Base-by-base conservation (phyloP, 78 protist genomes). In the Chrysochromulina parva region DNA sequence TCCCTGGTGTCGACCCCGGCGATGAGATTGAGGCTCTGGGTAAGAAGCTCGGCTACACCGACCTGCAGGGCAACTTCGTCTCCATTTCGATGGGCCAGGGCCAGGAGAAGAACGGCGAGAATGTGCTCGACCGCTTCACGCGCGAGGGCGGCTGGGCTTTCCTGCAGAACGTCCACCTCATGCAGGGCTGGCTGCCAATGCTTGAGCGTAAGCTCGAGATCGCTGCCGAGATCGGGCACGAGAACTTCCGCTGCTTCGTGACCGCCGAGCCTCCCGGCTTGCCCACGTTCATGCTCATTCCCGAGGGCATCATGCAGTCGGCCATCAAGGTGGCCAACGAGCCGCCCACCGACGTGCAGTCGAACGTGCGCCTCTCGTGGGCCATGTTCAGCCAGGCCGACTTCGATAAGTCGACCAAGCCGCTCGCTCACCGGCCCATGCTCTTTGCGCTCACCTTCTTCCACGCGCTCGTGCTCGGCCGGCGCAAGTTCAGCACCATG, bases 401-500 rank as follows among this genome's bases (percentile, higher is more conserved):
- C n/a, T 60, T 94, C 54, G 96, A 94, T 73, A 19, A 13, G 38
- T 92, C 94, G 47, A 58, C 76, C 57, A 74, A 89, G 81, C 53
- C 84, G n/a, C 22, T 20, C 59, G 93, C 88, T 50, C 90, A 84
- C 87, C 66, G 88, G 26, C 80, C 93, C 67, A 88, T 92, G 66
- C 76, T 93, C n/a, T 88, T 94, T 52, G 90, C 93, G 48, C 93
- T 94, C 38, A 88, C 92, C 89, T 73, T 92, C 90, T 94, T 94
- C 95, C 96, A 94, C 81, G 81, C 93, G 11, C 90, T 91, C 7
- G 94, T 95, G n/a, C 73, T 95, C 54, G 98, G 95, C 88, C 94
- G 98, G 26, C 85, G 93, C 91, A 96, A 96, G 94, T 97, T 96
- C 71, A 97, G 98, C 22, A 76, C 90, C 55, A 47, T 57, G 65